phyloP scores from a whole-genome alignment of 805 yeast genomes.

The Pichia kluyveri region DNA sequence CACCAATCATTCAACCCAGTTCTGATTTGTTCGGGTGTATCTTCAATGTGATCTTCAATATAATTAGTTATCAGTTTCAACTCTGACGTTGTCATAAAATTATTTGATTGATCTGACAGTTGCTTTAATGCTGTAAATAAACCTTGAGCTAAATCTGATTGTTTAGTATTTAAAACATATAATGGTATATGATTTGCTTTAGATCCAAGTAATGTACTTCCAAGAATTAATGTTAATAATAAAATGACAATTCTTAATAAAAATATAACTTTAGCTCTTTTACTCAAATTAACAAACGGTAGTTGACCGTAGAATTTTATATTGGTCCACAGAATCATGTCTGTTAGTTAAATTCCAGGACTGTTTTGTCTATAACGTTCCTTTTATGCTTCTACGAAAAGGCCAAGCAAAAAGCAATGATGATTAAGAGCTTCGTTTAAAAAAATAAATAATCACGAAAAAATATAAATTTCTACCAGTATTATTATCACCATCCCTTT shows the following conservation, averaged over 20 bases:
- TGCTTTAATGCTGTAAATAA: slow-evolving; percentile 35
- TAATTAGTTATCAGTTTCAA: slow-evolving; percentile 36
- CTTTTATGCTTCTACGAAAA: too few species aligned
- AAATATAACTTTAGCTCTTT: slow-evolving; percentile 20
- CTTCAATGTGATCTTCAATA: slow-evolving; percentile 35
- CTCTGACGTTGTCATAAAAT: slow-evolving; percentile 40
- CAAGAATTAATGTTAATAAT: background rate
- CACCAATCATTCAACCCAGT: slow-evolving; percentile 38
- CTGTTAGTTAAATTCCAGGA: background rate
- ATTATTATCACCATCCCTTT: too few species aligned
- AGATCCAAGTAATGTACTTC: slow-evolving; percentile 1
- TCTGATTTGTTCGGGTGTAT: slow-evolving; percentile 40
- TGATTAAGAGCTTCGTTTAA: too few species aligned
- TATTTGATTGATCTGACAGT: slow-evolving; percentile 14
- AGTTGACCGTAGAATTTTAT: background rate
- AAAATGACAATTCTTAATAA: slow-evolving; percentile 10
- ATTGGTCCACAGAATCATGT: slow-evolving; percentile 2
- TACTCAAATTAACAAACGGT: slow-evolving; percentile 21
- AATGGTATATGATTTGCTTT: slow-evolving; percentile 2
- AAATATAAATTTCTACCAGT: too few species aligned
- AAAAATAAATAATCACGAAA: too few species aligned
- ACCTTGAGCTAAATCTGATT: slow-evolving; percentile 44
- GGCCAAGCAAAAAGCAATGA: too few species aligned
- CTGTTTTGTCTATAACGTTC: background rate
- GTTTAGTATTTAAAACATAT: slow-evolving; percentile 37